Conservation (phyloP, 73 alveolate species). For the Tetrahymena borealis region DNA sequence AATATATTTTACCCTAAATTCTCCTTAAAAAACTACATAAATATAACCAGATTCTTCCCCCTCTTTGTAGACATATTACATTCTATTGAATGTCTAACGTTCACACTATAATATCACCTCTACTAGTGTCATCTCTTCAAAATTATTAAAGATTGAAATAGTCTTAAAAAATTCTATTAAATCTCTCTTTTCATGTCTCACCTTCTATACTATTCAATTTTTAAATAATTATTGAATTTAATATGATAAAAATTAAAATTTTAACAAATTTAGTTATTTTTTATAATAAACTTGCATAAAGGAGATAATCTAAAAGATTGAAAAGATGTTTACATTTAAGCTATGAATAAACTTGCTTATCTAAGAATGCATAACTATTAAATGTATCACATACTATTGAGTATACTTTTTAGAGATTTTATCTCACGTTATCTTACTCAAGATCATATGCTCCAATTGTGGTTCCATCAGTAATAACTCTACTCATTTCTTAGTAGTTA, state of each 20-base stretch:
- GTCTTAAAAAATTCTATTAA: not conserved
- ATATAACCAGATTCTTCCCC: not conserved
- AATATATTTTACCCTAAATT: not conserved
- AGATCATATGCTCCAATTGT: not conserved
- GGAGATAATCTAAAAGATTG: too few relatives aligned
- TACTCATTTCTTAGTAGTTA: not conserved
- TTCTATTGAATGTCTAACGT: not conserved
- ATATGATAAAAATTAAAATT: not conserved
- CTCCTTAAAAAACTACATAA: not conserved
- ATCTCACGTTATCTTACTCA: not conserved
- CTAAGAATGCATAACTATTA: not conserved
- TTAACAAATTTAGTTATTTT: too few relatives aligned
- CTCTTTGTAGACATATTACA: not conserved
- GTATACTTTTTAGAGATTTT: not conserved
- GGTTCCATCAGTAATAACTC: not conserved
- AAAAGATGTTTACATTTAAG: not conserved
- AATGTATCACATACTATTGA: not conserved
- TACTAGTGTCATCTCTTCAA: not conserved
- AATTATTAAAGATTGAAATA: not conserved
- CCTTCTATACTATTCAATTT: not conserved
- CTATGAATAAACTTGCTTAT: not conserved
- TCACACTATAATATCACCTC: not conserved
- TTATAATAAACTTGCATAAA: too few relatives aligned
- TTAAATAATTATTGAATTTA: not conserved
- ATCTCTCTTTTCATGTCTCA: not conserved